Evolutionary conservation across 805 yeast species (phyloP), one percentile per base, ranked within the genome.

Genomic region (Candida jianshihensis): DNA sequence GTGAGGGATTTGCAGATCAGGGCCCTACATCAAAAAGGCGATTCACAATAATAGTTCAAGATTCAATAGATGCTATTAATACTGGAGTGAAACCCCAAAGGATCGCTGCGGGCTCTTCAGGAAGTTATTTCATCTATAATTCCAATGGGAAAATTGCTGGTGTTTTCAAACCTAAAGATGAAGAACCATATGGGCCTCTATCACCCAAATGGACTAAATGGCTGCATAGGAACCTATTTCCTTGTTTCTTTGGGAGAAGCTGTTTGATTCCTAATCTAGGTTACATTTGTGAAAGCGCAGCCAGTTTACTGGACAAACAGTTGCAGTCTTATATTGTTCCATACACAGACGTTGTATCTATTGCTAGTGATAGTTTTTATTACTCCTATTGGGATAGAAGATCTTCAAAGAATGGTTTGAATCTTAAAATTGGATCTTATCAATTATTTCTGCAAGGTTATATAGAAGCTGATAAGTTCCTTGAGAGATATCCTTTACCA

Each of bases 201-300:
- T 75, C 83, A 4, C 88, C 89, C 1, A 81, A 81, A 52, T 78
- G 88, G 87, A 73, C 83, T 2, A 81, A 81, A 56, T 81, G 89
- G 88, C 53, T 79, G 4, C 88, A 81, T 51, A 55, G 88, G 45
- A 81, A 80, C 19, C 67, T 81, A 42, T 81, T 81, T 38, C 89
- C 89, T 3, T 81, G 87, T 47, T 81, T 79, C 51, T 81, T 81
- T 57, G 88, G 89, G 5, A 55, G 89, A 35, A 70, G 81, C 22
- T 81, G 88, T 52, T 57, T 81, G 34, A 78, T 81, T 19, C 86
- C 87, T 1, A 81, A 81, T 53, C 64, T 77, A 27, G 88, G 86
- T 0, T 81, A 81, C 51, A 68, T 81, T 14, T 72, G 84, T 39
- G 89, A 81, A 51, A 73, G 81, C 12, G 86, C 85, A 0, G 86